Evolutionary conservation across 371 early-diverging fungal species (phyloP).

Genomic region (Smittium culicis): DNA sequence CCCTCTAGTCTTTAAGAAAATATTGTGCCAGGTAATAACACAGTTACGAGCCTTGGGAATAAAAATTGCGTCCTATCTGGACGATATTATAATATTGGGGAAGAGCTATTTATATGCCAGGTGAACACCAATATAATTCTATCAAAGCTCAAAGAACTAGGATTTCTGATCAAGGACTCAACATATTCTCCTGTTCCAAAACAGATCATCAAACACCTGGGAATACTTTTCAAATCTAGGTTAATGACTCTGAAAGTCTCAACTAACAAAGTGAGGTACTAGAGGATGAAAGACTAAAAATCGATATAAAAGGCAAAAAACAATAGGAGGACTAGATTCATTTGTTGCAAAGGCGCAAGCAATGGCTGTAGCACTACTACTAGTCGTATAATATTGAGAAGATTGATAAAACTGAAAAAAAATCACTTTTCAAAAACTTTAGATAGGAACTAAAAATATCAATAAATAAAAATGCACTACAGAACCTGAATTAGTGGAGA

Average conservation of each 20-base stretch:
- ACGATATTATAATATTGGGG: slow-evolving; percentile 26
- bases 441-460: background rate
- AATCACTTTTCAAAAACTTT: background rate
- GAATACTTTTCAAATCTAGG: slow-evolving; percentile 26
- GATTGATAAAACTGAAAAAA: slow-evolving; percentile 4
- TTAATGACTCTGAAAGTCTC: slow-evolving; percentile 5
- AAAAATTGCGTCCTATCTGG: slow-evolving; percentile 28
- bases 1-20: slow-evolving; percentile 33
- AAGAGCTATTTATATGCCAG: slow-evolving; percentile 9
- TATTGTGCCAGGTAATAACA: slow-evolving; percentile 25
- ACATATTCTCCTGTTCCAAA: slow-evolving; percentile 25
- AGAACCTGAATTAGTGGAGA: slow-evolving; percentile 3
- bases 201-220: slow-evolving; percentile 29
- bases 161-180: slow-evolving; percentile 24
- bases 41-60: slow-evolving; percentile 24
- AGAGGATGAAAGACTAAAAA: background rate
- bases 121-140: slow-evolving; percentile 17
- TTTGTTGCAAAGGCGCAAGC: slow-evolving; percentile 12
- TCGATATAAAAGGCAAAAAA: slow-evolving; percentile 5
- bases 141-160: slow-evolving; percentile 19
- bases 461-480: slow-evolving; percentile 7
- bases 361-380: slow-evolving; percentile 5
- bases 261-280: background rate
- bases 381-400: background rate
- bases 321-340: slow-evolving; percentile 10